phyloP scores from a whole-genome alignment of 176 grass and related monocot genomes.

The Neostapfia colusana region DNA sequence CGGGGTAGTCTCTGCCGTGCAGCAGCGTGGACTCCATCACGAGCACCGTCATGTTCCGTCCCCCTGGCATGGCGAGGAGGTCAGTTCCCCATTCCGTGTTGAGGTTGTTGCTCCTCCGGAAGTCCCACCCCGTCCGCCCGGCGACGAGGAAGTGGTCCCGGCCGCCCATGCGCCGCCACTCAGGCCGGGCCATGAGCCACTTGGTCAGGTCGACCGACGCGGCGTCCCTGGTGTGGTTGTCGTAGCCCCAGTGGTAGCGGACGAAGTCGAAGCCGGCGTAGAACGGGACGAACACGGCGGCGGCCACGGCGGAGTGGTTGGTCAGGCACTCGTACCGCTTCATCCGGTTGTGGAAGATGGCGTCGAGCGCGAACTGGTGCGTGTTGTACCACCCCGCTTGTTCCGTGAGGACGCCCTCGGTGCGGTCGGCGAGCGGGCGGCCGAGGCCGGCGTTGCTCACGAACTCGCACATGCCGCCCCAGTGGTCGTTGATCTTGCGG shows the following conservation, averaged over 20 bases:
- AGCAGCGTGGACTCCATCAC: slow-evolving; percentile 52
- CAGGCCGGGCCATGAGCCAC: slow-evolving; percentile 37
- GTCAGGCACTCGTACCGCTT: slow-evolving; percentile 71
- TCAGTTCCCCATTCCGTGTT: slow-evolving; percentile 53
- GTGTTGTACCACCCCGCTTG: slow-evolving; percentile 65
- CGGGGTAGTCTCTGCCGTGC: slow-evolving; percentile 39
- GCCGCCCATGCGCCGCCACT: slow-evolving; percentile 48
- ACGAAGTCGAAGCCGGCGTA: slow-evolving; percentile 73
- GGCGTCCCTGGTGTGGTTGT: slow-evolving; percentile 42
- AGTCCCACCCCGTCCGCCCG: slow-evolving; percentile 64
- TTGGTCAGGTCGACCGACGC: slow-evolving; percentile 26
- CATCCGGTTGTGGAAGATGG: slow-evolving; percentile 79
- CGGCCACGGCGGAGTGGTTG: slow-evolving; percentile 45
- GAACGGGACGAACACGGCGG: slow-evolving; percentile 71
- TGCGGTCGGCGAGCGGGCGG: slow-evolving; percentile 34
- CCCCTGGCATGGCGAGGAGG: slow-evolving; percentile 48
- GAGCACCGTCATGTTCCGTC: slow-evolving; percentile 60
- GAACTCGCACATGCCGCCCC: slow-evolving; percentile 61
- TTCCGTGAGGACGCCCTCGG: slow-evolving; percentile 44
- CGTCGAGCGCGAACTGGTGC: slow-evolving; percentile 59
- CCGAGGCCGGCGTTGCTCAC: slow-evolving; percentile 63
- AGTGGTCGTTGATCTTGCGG: slow-evolving; percentile 51
- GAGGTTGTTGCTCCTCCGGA: slow-evolving; percentile 44
- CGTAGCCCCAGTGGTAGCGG: slow-evolving; percentile 68
- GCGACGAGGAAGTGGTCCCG: slow-evolving; percentile 64